Evolutionary conservation across 495 filamentous ascomycete species (phyloP).

Genomic region (Haplographium delicatum): DNA sequence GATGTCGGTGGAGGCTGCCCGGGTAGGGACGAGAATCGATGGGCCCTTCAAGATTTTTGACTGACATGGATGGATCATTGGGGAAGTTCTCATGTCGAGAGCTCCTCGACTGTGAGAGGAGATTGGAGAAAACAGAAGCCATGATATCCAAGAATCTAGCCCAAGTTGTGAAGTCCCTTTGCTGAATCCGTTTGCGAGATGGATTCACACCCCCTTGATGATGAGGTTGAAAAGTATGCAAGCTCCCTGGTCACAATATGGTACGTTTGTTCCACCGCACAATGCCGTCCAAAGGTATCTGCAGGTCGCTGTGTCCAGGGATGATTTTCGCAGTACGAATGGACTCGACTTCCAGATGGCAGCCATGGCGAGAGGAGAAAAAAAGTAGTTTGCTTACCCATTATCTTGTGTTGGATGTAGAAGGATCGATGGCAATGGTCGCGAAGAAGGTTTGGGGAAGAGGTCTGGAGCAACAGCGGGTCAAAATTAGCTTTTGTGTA

Average conservation of each 20-base stretch:
- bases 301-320: too few species aligned
- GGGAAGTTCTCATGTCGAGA: slow-evolving; percentile 12
- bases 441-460: slow-evolving; percentile 9
- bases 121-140: slow-evolving; percentile 8
- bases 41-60: neutral
- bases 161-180: neutral
- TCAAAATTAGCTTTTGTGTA: slow-evolving; percentile 19
- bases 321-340: neutral
- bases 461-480: slow-evolving; percentile 8
- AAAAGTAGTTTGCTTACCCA: slow-evolving; percentile 25
- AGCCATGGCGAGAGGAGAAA: too few species aligned
- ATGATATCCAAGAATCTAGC: neutral
- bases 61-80: slow-evolving; percentile 1
- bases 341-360: neutral
- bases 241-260: neutral
- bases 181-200: neutral
- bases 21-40: slow-evolving; percentile 3
- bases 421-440: slow-evolving; percentile 18
- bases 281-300: neutral
- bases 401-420: slow-evolving; percentile 18
- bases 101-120: slow-evolving; percentile 8
- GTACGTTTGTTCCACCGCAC: slow-evolving; percentile 7
- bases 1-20: slow-evolving; percentile 17
- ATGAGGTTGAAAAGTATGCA: slow-evolving; percentile 13
- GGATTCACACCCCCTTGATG: neutral